phyloP scores from a whole-genome alignment of 768 basidiomycete species.

The Epithele typhae region DNA sequence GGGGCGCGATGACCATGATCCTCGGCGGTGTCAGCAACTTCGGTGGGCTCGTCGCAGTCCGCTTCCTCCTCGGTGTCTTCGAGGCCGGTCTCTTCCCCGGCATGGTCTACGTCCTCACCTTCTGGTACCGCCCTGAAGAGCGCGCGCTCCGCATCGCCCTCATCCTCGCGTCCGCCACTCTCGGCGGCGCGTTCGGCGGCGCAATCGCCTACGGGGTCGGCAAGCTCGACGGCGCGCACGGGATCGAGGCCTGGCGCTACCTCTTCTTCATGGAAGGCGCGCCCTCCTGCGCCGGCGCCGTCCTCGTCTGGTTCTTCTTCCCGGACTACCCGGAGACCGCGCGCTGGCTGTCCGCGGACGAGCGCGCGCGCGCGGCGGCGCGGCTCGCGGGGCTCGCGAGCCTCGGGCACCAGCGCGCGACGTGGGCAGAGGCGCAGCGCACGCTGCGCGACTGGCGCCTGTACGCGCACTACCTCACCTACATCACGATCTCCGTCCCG shows the following conservation, averaged over 20 bases:
- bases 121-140: slow-evolving; percentile 38
- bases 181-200: slow-evolving; percentile 29
- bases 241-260: slow-evolving; percentile 27
- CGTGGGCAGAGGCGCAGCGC: slow-evolving; percentile 33
- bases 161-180: slow-evolving; percentile 28
- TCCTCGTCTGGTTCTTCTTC: slow-evolving; percentile 31
- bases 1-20: slow-evolving; percentile 27
- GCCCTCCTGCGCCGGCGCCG: slow-evolving; percentile 35
- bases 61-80: slow-evolving; percentile 24
- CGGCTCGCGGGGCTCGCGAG: slow-evolving; percentile 37
- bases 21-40: background rate
- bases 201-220: slow-evolving; percentile 30
- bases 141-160: slow-evolving; percentile 25
- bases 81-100: slow-evolving; percentile 35
- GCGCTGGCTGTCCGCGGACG: slow-evolving; percentile 38
- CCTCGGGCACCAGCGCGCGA: slow-evolving; percentile 31
- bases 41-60: slow-evolving; percentile 11
- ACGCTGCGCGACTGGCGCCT: slow-evolving; percentile 35
- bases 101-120: slow-evolving; percentile 39
- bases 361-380: slow-evolving; percentile 36
- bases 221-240: slow-evolving; percentile 24
- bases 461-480: slow-evolving; percentile 37
- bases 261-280: slow-evolving; percentile 45
- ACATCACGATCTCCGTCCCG: slow-evolving; percentile 42
- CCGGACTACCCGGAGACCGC: slow-evolving; percentile 49